Percentiles rank a stretch among this genome's conserved stretches.
phyloP scores from a whole-genome alignment of 345 rosid species.

The Salix purpurea region DNA sequence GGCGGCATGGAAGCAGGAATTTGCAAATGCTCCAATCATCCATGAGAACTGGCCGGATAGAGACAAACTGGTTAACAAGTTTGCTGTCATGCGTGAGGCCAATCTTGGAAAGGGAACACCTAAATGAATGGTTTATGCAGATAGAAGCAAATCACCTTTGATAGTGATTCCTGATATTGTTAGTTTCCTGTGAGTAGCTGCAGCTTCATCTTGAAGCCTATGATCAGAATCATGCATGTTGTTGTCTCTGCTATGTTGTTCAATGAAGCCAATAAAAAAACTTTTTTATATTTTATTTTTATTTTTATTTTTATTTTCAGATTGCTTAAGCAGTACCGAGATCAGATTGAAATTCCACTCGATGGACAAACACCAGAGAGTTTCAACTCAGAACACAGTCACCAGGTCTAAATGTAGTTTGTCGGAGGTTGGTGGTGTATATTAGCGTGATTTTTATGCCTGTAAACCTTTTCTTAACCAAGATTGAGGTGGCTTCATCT shows the following conservation, averaged over 20 bases:
- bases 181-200: no score
- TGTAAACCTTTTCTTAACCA: slow-evolving; percentile 12
- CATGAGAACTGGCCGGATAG: no score
- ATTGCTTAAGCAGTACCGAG: background rate
- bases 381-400: slow-evolving; percentile 57
- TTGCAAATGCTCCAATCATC: no score
- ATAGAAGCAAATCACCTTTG: no score
- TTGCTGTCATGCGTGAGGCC: no score
- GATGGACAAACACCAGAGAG: no score
- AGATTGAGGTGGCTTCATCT: slow-evolving; percentile 11
- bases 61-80: no score
- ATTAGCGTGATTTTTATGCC: background rate
- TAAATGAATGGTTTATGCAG: no score
- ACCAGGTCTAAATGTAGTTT: slow-evolving; percentile 82
- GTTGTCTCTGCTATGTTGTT: background rate
- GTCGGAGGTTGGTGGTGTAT: slow-evolving; percentile 59
- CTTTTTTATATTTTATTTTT: background rate
- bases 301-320: background rate
- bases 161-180: no score
- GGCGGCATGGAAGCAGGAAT: no score
- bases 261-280: background rate
- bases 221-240: background rate
- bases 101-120: no score
- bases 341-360: no score
- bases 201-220: background rate